Percentiles rank a stretch among this genome's conserved stretches.
These are phyloP conservation scores for Porogramme epimiltina DNA, from an alignment of 1,284 basidiomycete genomes.

Conservation along the genomic window DNA sequence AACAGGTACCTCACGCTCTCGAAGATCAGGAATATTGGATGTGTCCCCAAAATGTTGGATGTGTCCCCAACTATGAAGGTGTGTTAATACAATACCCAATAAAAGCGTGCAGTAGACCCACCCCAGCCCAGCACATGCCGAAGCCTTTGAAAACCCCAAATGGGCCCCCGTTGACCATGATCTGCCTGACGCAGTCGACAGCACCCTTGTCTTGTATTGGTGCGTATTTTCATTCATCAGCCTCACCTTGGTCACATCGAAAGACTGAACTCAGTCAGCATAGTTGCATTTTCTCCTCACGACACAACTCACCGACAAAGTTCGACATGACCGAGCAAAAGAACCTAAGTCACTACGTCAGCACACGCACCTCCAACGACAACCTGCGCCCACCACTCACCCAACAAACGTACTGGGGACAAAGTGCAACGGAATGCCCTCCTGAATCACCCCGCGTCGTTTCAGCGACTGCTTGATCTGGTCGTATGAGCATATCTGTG, in stretches of 20 bases:
- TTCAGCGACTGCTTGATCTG: slow-evolving; percentile 41
- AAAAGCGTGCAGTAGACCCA: too few relatives aligned
- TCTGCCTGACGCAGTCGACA: slow-evolving; percentile 33
- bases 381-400: too few relatives aligned
- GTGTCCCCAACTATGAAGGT: slow-evolving; percentile 35
- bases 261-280: not conserved
- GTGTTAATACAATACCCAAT: not conserved
- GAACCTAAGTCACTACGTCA: slow-evolving; percentile 21
- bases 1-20: slow-evolving; percentile 35
- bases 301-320: slow-evolving; percentile 38
- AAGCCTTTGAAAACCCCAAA: slow-evolving; percentile 42
- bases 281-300: not conserved
- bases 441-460: slow-evolving; percentile 33
- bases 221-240: slow-evolving; percentile 43
- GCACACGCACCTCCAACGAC: not conserved
- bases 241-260: slow-evolving; percentile 43
- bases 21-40: slow-evolving; percentile 38
- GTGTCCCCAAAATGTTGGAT: slow-evolving; percentile 40
- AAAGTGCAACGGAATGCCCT: slow-evolving; percentile 38
- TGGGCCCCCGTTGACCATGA: slow-evolving; percentile 35
- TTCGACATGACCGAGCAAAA: slow-evolving; percentile 43
- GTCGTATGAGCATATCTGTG: slow-evolving; percentile 43
- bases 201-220: slow-evolving; percentile 32
- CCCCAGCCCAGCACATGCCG: slow-evolving; percentile 42
- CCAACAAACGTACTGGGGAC: slow-evolving; percentile 40